Percentiles rank a stretch among this genome's conserved stretches.
Conservation (phyloP, 805 yeast genomes). For the Kuraishia borneana region DNA sequence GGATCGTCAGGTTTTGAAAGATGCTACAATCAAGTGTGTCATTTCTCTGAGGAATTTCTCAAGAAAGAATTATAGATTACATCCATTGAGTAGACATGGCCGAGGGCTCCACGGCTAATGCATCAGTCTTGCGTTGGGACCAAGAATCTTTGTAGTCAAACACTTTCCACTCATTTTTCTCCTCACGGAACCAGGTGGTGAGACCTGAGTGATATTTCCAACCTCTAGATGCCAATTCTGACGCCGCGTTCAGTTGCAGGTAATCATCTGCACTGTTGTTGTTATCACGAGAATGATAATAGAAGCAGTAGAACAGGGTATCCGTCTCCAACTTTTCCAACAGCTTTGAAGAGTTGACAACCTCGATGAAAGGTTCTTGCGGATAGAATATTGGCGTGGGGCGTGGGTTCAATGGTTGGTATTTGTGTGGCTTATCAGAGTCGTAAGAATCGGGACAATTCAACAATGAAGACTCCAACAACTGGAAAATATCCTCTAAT, state of each 20-base stretch:
- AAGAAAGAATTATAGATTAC: constrained; percentile 24
- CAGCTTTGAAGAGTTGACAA: constrained; percentile 46
- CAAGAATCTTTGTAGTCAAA: constrained; percentile 22
- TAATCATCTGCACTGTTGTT: constrained; percentile 33
- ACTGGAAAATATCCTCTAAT: constrained; percentile 38
- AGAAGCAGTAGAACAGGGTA: constrained; percentile 86
- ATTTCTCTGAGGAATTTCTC: constrained; percentile 66
- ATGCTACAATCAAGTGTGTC: constrained; percentile 63
- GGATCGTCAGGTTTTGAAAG: constrained; percentile 74
- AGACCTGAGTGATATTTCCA: constrained; percentile 71
- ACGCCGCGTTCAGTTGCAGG: constrained; percentile 67
- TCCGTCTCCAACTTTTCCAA: constrained; percentile 71
- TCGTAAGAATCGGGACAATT: constrained; percentile 92
- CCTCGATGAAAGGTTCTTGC: constrained; percentile 64
- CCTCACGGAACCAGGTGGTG: constrained; percentile 73
- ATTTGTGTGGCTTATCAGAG: constrained; percentile 68
- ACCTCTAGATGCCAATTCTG: constrained; percentile 66
- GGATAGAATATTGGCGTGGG: constrained; percentile 90
- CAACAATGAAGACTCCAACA: constrained; percentile 67
- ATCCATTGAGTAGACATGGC: constrained; percentile 18
- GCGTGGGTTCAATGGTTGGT: constrained; percentile 71
- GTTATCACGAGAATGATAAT: constrained; percentile 41
- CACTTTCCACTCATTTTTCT: constrained; percentile 53
- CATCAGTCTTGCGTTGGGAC: constrained; percentile 32
- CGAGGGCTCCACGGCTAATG: constrained; percentile 21